Conservation (phyloP, 1,284 basidiomycete species). For the Puccinia coronata region DNA sequence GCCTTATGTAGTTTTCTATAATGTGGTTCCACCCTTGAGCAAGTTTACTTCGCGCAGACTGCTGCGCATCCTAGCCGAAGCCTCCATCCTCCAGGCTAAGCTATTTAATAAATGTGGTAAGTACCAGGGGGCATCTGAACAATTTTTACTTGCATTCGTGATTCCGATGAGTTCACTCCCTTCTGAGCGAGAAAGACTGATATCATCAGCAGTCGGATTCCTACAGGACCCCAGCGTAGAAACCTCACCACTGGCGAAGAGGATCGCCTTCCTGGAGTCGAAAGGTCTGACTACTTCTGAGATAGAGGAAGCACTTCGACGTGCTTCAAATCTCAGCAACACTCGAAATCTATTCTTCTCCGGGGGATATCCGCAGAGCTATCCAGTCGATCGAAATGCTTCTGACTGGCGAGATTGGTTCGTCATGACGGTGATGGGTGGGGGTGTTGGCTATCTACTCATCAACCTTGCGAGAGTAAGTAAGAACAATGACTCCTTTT, state of each 20-base stretch:
- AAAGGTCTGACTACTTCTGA: conserved; percentile 38
- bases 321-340: conserved; percentile 25
- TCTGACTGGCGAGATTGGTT: conserved; percentile 48
- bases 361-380: conserved; percentile 14
- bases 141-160: too few species aligned
- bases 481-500: too few species aligned
- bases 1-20: too few species aligned
- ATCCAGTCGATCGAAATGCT: conserved; percentile 19
- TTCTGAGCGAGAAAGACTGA: conserved; percentile 26
- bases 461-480: conserved; percentile 32
- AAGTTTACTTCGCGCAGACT: too few species aligned
- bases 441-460: conserved; percentile 40
- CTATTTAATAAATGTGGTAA: too few species aligned
- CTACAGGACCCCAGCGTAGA: conserved; percentile 40
- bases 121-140: too few species aligned
- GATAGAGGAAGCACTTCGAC: conserved; percentile 31
- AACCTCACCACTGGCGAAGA: conserved; percentile 25
- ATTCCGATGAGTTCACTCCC: neutral
- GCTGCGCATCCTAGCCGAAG: too few species aligned
- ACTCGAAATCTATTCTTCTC: neutral
- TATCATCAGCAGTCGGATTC: conserved; percentile 34
- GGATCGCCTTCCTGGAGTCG: conserved; percentile 43
- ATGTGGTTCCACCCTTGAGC: too few species aligned
- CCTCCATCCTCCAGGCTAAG: too few species aligned
- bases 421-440: conserved; percentile 38